These are phyloP conservation scores for Smallanthus sonchifolius DNA, from an alignment of 129 eudicot genomes.

Conservation along the genomic window DNA sequence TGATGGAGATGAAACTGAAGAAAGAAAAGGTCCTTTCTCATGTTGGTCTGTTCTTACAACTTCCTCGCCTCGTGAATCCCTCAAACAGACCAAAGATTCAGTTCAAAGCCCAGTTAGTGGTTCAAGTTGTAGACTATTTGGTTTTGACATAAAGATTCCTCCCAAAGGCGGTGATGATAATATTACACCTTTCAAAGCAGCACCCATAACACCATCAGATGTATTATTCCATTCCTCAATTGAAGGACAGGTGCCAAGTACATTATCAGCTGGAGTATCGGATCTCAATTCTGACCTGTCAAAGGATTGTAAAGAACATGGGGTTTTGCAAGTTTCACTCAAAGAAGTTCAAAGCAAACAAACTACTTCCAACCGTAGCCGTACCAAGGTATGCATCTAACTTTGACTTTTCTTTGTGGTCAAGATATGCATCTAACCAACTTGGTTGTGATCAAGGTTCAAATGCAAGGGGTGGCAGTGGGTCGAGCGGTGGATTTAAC, in stretches of 20 bases:
- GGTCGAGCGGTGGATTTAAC: constrained; percentile 95
- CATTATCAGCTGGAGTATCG: constrained; percentile 37
- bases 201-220: constrained; percentile 20
- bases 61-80: constrained; percentile 34
- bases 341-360: constrained; percentile 66
- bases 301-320: constrained; percentile 40
- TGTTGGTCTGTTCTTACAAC: constrained; percentile 27
- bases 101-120: constrained; percentile 13
- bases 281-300: constrained; percentile 52
- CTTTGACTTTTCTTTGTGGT: neutral
- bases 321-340: constrained; percentile 39
- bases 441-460: constrained; percentile 50
- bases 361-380: constrained; percentile 59
- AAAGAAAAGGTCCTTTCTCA: constrained; percentile 1
- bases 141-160: constrained; percentile 54
- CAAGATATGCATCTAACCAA: neutral
- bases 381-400: constrained; percentile 67
- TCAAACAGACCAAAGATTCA: constrained; percentile 27
- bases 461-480: constrained; percentile 96
- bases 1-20: constrained; percentile 34
- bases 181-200: constrained; percentile 22
- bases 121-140: constrained; percentile 67
- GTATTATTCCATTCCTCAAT: constrained; percentile 10
- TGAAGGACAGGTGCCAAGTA: constrained; percentile 39
- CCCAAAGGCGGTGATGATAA: constrained; percentile 7